Base-by-base conservation (phyloP, 805 yeast genomes). In the Lipomyces oligophaga region DNA sequence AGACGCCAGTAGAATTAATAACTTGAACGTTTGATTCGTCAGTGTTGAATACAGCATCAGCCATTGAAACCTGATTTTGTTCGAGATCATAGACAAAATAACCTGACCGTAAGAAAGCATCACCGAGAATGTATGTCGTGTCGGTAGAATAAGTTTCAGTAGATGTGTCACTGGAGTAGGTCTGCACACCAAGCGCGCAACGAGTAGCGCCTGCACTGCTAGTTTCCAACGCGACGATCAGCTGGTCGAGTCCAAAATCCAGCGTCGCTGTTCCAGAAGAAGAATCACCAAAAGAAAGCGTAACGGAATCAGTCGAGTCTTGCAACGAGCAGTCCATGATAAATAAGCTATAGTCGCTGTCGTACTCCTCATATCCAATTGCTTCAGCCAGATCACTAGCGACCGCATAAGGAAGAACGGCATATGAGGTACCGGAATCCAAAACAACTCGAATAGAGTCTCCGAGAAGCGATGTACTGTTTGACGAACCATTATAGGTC, bases 81-180 rank as follows among this genome's bases (percentile, higher is more conserved):
- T 79, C 85, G 41, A 80, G 65, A 62, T 83, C 83, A 63, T 75
- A 80, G 13, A 80, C 85, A 22, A 79, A 71, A 62, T 81, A 83
- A 1, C 81, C 80, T 47, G 76, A 70, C 52, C 81, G 68, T 49
- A 81, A 64, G 58, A 81, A 72, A 40, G 73, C 73, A 58, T 80
- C 85, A 15, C 86, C 85, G 30, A 80, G 67, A 40, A 52, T 45
- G 24, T 59, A 60, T 16, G 60, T 63, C 7, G 36, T 38, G 22
- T 48, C 60, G 56, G 49, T 41, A 28, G 38, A 37, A 60, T 20
- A 5, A 13, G 47, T 10, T 5, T 24, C 11, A 8, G 38, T 10
- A 4, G 25, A 15, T 41, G 8, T 18, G 36, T 37, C 41, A 25
- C 20, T 20, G 30, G 45, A 19, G 24, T 27, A 34, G 6, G 43